Conservation (phyloP, 805 yeast species). For the Metschnikowia cubensis region DNA sequence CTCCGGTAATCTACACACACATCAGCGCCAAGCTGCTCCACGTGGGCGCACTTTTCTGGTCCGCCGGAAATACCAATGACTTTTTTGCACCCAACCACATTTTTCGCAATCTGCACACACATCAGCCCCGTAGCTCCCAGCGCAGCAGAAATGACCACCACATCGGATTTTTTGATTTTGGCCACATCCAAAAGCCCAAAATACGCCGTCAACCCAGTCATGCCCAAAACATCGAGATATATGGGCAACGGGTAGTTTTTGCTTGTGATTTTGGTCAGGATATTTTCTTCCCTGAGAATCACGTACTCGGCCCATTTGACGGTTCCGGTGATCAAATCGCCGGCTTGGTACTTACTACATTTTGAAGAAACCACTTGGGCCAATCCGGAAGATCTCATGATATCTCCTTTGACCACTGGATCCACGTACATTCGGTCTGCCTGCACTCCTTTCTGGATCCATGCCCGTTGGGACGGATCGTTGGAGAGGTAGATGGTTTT, state of each 20-base stretch:
- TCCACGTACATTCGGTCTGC: conserved; percentile 6
- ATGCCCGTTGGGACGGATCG: conserved; percentile 58
- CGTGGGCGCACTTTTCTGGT: conserved; percentile 48
- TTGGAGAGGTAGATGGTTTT: conserved; percentile 47
- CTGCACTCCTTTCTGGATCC: conserved; percentile 33
- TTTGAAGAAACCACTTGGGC: conserved; percentile 47
- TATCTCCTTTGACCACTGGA: conserved; percentile 32
- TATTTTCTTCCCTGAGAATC: conserved; percentile 24
- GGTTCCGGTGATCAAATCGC: conserved; percentile 38
- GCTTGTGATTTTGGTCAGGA: conserved; percentile 23
- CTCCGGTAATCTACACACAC: conserved; percentile 46
- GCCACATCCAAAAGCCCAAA: conserved; percentile 49
- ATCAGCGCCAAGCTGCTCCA: conserved; percentile 52
- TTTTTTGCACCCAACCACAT: conserved; percentile 46
- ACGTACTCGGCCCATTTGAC: conserved; percentile 47
- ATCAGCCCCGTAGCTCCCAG: conserved; percentile 67
- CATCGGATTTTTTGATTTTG: conserved; percentile 40
- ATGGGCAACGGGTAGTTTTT: conserved; percentile 4
- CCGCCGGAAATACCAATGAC: conserved; percentile 64
- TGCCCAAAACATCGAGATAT: conserved; percentile 44
- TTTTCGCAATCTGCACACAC: conserved; percentile 53
- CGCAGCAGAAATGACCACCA: conserved; percentile 58
- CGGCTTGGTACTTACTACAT: conserved; percentile 33
- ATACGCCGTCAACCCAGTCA: conserved; percentile 60
- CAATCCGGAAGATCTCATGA: conserved; percentile 44